These are phyloP conservation scores for Paradendryphiella salina DNA, from an alignment of 2,329 filamentous ascomycete species.

Conservation along the genomic window DNA sequence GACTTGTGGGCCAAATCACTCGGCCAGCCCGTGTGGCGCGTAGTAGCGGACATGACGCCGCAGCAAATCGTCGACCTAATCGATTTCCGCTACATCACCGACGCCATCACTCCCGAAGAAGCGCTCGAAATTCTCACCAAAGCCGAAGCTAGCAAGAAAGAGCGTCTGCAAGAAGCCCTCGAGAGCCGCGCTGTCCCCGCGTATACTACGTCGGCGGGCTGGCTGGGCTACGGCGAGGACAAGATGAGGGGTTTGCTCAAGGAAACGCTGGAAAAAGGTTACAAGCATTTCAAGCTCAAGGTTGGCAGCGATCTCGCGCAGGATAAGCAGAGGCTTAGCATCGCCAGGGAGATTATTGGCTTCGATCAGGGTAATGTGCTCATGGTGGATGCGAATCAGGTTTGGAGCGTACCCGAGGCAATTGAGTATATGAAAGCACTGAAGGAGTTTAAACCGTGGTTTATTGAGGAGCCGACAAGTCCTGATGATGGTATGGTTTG, in stretches of 20 bases:
- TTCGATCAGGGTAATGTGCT: constrained; percentile 81
- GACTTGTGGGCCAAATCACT: constrained; percentile 92
- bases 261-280: constrained; percentile 76
- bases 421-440: constrained; percentile 85
- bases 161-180: constrained; percentile 74
- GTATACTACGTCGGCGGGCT: constrained; percentile 88
- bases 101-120: constrained; percentile 86
- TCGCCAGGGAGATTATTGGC: constrained; percentile 78
- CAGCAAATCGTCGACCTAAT: constrained; percentile 86
- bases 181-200: constrained; percentile 77
- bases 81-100: constrained; percentile 93
- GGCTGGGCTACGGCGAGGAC: constrained; percentile 87
- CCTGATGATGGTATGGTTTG: constrained; percentile 67
- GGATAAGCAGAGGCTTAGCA: constrained; percentile 69
- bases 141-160: constrained; percentile 67
- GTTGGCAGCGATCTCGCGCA: constrained; percentile 74
- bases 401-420: constrained; percentile 88
- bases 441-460: constrained; percentile 83
- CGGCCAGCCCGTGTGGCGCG: constrained; percentile 84
- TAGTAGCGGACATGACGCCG: constrained; percentile 86
- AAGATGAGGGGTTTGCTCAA: constrained; percentile 77
- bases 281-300: constrained; percentile 89
- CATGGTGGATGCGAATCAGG: constrained; percentile 93
- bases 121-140: constrained; percentile 71
- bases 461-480: constrained; percentile 91